Evolutionary conservation across 257 asterid genomes (phyloP), one percentile per base, ranked within the genome.

Genomic region (Plantago ovata): DNA sequence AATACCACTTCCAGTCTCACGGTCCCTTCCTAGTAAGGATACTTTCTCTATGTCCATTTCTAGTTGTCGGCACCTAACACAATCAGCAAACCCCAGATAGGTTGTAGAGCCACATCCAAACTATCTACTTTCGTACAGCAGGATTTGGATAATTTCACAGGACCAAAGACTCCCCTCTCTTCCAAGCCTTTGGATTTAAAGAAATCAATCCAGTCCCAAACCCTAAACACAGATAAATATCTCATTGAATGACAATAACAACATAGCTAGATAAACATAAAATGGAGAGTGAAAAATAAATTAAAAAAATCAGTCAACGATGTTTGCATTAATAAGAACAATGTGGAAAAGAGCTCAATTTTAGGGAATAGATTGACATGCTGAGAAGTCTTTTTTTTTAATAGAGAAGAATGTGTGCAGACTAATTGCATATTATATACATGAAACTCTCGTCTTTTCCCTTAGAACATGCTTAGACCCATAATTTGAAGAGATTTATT

Each of bases 1-100:
- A 57, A 57, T 23, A 10, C 44, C 60, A 55, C 44, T 54, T 54
- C 47, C 46, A 13, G 24, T 43, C 76, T 65, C 73, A 52, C 62
- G 70, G 60, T 64, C 74, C 48, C 66, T 68, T 13, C 72, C 78
- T 10, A 68, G 44, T 40, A 43, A 50, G 51, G 39, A 23, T 47
- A 68, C 75, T 44, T 65, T 66, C 64, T 61, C 60, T 1, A 73
- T 50, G 51, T 69, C 81, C 84, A 78, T 78, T 18, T 16, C 47
- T 38, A 46, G n/a, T 49, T 49, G 56, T 61, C 41, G 55, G 44
- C 48, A 58, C 60, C 44, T 36, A 28, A 55, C 40, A 36, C 56
- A 60, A 60, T 49, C 53, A 10, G 53, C 39, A 40, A 51, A 65
- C 50, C 21, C 15, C 46, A 59, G 49, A 53, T 41, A 45, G 1